phyloP scores from a whole-genome alignment of 2,329 filamentous ascomycete species.

The Sporothrix brasiliensis region DNA sequence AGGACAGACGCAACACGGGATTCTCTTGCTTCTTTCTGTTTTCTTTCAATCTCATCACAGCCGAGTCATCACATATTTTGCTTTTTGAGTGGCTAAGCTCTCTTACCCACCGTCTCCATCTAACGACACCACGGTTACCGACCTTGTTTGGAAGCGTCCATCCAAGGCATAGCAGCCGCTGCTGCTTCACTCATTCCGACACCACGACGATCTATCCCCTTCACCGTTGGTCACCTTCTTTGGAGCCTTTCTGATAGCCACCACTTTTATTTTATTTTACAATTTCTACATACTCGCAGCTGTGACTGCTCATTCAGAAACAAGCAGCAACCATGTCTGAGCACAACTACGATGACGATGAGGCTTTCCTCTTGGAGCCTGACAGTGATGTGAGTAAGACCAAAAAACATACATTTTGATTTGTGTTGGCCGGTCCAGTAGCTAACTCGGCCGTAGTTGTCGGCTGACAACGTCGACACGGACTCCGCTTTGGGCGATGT shows the following conservation, averaged over 20 bases:
- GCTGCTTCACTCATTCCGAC: slow-evolving; percentile 30
- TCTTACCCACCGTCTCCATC: not conserved
- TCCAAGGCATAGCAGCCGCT: slow-evolving; percentile 35
- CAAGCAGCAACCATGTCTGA: slow-evolving; percentile 25
- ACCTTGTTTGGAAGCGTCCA: slow-evolving; percentile 36
- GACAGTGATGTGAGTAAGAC: slow-evolving; percentile 28
- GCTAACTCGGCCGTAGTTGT: not conserved
- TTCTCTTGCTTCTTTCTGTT: not conserved
- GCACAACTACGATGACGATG: slow-evolving; percentile 13
- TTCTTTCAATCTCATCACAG: not conserved
- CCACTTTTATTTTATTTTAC: not conserved
- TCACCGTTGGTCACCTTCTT: not conserved
- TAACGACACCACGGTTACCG: not conserved
- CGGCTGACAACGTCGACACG: slow-evolving; percentile 28
- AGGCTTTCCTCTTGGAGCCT: slow-evolving; percentile 25
- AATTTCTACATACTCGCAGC: not conserved
- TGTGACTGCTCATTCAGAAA: not conserved
- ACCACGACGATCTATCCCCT: not conserved
- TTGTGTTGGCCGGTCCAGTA: not conserved
- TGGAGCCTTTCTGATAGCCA: not conserved
- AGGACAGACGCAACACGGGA: not conserved
- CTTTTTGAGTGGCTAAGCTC: not conserved
- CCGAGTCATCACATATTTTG: not conserved
- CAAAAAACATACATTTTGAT: not conserved
- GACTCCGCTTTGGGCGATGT: slow-evolving; percentile 42